phyloP scores from a whole-genome alignment of 148 eudicot genomes.

The Rhododendron ferrugineum region DNA sequence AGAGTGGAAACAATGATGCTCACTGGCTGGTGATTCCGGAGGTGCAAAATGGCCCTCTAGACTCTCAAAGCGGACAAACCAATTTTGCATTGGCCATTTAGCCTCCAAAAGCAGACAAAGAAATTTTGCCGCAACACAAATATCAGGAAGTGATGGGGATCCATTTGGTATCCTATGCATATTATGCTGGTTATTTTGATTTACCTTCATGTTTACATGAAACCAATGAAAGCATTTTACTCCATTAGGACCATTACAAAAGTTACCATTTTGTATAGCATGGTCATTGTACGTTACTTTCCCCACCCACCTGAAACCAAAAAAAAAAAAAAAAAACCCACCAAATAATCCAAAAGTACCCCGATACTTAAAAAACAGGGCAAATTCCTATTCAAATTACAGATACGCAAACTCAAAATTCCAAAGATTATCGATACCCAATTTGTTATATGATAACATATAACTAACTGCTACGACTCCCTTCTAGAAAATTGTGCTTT shows the following conservation, averaged over 20 bases:
- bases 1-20: neutral
- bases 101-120: neutral
- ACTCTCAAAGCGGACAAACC: neutral
- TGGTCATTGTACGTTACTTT: neutral
- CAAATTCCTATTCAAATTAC: neutral
- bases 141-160: neutral
- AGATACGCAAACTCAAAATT: neutral
- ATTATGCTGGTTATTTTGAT: neutral
- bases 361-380: neutral
- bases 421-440: neutral
- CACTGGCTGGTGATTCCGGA: neutral
- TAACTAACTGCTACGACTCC: neutral
- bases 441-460: neutral
- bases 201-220: neutral
- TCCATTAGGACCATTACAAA: neutral
- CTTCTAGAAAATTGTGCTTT: neutral
- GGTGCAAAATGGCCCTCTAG: neutral
- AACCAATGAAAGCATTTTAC: neutral
- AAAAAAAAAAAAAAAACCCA: neutral
- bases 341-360: neutral
- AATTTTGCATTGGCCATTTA: neutral
- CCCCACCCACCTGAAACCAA: neutral
- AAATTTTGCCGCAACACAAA: neutral
- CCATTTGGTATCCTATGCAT: neutral
- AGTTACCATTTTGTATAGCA: neutral